Conservation (phyloP, 2,329 filamentous ascomycete species). For the Hymenoscyphus fructigenus region DNA sequence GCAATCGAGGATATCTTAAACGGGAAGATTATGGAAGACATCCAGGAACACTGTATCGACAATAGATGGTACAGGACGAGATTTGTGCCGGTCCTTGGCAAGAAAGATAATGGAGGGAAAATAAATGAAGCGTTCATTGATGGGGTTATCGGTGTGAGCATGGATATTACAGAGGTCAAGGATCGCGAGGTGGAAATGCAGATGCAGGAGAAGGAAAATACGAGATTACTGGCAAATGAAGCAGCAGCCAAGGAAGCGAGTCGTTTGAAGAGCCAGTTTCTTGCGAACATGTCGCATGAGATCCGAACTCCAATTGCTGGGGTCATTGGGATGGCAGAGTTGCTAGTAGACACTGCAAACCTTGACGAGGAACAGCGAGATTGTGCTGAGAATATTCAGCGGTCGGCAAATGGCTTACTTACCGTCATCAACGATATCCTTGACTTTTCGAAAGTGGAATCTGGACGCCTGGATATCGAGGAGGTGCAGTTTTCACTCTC, state of each 20-base stretch:
- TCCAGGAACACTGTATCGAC: conserved; percentile 54
- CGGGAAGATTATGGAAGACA: conserved; percentile 59
- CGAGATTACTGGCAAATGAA: conserved; percentile 69
- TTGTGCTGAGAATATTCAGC: conserved; percentile 74
- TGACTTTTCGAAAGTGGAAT: conserved; percentile 85
- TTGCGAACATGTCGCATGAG: conserved; percentile 81
- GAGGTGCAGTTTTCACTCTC: conserved; percentile 77
- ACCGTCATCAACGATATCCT: conserved; percentile 91
- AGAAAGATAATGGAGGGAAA: conserved; percentile 52
- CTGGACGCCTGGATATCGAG: conserved; percentile 73
- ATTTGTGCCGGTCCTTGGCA: conserved; percentile 64
- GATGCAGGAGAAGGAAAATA: conserved; percentile 66
- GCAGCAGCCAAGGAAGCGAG: conserved; percentile 76
- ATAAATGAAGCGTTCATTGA: conserved; percentile 55
- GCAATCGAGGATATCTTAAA: conserved; percentile 64
- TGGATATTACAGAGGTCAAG: conserved; percentile 75
- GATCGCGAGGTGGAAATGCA: conserved; percentile 62
- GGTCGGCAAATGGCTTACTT: conserved; percentile 76
- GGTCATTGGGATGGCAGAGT: conserved; percentile 76
- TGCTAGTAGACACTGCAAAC: conserved; percentile 63
- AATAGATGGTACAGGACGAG: conserved; percentile 70
- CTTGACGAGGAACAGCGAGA: conserved; percentile 71
- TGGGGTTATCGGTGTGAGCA: conserved; percentile 75
- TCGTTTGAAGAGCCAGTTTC: conserved; percentile 75
- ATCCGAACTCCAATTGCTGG: conserved; percentile 77